A percentile compares a stretch with the other conserved stretches of the same genome.
Conservation (phyloP, 352 stramenopile genomes). For the Achlya hypogyna region DNA sequence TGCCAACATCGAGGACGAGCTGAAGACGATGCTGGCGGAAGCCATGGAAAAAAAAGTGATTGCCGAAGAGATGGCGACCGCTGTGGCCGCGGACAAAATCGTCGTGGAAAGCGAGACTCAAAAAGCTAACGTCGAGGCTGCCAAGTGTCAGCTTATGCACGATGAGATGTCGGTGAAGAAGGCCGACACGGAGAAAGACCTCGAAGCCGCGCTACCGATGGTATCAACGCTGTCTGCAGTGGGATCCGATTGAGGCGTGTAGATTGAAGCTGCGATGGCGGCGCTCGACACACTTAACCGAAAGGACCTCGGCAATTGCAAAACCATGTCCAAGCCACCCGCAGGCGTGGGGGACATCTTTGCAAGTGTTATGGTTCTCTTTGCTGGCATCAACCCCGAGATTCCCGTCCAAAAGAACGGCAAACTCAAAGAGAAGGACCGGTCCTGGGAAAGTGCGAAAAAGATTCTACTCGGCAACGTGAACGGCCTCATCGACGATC, state of each 20-base stretch:
- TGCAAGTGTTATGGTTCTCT: conserved; percentile 61
- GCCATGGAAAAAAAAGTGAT: conserved; percentile 89
- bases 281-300: conserved; percentile 86
- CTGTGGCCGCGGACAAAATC: conserved; percentile 86
- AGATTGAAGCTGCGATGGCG: conserved; percentile 76
- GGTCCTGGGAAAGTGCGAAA: conserved; percentile 88
- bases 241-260: background rate
- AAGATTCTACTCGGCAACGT: conserved; percentile 89
- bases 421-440: conserved; percentile 92
- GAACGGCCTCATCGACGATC: conserved; percentile 88
- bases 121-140: conserved; percentile 83
- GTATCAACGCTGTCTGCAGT: background rate
- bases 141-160: conserved; percentile 88
- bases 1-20: conserved; percentile 87
- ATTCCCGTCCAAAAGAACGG: conserved; percentile 85
- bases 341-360: conserved; percentile 84
- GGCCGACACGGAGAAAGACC: conserved; percentile 63
- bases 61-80: conserved; percentile 88
- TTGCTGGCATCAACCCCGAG: conserved; percentile 61
- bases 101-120: conserved; percentile 89
- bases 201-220: conserved; percentile 67
- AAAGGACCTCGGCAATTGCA: conserved; percentile 85
- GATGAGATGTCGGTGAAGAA: conserved; percentile 88
- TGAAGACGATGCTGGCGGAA: conserved; percentile 84
- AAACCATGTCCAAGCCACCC: conserved; percentile 88